Conservation (phyloP, 169 alveolate genomes). For the Theileria orientalis region DNA sequence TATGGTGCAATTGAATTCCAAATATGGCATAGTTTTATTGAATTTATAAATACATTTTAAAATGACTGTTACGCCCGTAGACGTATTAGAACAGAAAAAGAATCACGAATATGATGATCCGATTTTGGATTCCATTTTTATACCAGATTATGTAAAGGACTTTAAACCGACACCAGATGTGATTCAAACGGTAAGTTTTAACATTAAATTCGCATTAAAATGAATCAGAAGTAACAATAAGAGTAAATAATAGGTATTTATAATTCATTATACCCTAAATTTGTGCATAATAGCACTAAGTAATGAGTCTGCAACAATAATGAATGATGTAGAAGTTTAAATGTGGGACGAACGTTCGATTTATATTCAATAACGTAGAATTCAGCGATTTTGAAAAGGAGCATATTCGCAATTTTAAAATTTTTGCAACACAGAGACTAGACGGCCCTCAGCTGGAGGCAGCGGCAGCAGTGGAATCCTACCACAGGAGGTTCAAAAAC, state of each 20-base stretch:
- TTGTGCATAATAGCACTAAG: neutral
- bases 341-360: slow-evolving; percentile 66
- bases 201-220: neutral
- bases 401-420: slow-evolving; percentile 66
- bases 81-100: neutral
- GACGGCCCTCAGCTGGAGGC: slow-evolving; percentile 61
- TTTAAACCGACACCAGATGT: slow-evolving; percentile 31
- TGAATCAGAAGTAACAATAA: too few species aligned
- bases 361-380: slow-evolving; percentile 66
- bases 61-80: slow-evolving; percentile 12
- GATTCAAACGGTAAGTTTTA: slow-evolving; percentile 38
- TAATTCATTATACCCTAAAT: too few species aligned
- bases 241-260: too few species aligned
- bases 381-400: slow-evolving; percentile 67
- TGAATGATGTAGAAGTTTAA: slow-evolving; percentile 47
- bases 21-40: neutral
- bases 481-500: slow-evolving; percentile 36
- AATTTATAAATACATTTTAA: neutral
- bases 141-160: slow-evolving; percentile 58
- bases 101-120: slow-evolving; percentile 59
- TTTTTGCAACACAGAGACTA: slow-evolving; percentile 52
- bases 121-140: slow-evolving; percentile 47
- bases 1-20: slow-evolving; percentile 5
- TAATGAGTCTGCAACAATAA: neutral
- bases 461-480: slow-evolving; percentile 27